These are phyloP conservation scores for Dryadomyces quercivorus DNA, from an alignment of 2,329 filamentous ascomycete genomes.

Conservation along the genomic window DNA sequence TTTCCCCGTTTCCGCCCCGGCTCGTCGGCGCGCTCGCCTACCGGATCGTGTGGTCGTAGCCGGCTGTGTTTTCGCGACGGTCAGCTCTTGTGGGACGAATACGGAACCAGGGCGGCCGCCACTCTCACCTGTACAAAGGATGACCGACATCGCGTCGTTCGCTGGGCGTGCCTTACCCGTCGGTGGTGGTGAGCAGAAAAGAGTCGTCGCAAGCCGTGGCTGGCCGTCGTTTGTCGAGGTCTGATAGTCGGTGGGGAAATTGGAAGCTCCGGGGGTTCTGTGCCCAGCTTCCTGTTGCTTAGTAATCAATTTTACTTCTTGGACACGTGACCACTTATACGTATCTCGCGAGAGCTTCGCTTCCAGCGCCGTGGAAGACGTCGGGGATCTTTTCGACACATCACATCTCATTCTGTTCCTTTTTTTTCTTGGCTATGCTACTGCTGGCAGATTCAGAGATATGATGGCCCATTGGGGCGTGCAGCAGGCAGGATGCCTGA, in stretches of 20 bases:
- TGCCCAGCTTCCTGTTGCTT: not conserved
- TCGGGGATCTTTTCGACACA: too few species aligned
- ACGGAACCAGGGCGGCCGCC: not conserved
- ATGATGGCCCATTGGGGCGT: too few species aligned
- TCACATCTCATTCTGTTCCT: not conserved
- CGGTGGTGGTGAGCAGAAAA: not conserved
- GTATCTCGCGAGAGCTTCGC: not conserved
- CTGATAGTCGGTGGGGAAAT: not conserved
- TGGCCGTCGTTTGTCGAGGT: not conserved
- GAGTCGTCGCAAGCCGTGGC: not conserved
- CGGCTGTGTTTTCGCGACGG: slow-evolving; percentile 26
- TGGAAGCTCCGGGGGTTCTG: not conserved
- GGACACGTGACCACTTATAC: slow-evolving; percentile 1
- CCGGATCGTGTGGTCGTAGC: slow-evolving; percentile 53
- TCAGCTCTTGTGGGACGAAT: too few species aligned
- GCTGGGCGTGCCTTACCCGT: slow-evolving; percentile 1
- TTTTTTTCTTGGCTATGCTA: not conserved
- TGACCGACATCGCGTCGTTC: slow-evolving; percentile 40
- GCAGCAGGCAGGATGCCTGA: too few species aligned
- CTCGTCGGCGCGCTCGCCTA: slow-evolving; percentile 16
- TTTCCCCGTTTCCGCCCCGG: too few species aligned
- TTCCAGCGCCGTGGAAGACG: not conserved
- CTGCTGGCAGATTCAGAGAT: too few species aligned
- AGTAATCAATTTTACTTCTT: not conserved
- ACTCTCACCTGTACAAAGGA: slow-evolving; percentile 45